phyloP scores from a whole-genome alignment of 2,329 filamentous ascomycete species.

The Paraphaeosphaeria sporulosa region DNA sequence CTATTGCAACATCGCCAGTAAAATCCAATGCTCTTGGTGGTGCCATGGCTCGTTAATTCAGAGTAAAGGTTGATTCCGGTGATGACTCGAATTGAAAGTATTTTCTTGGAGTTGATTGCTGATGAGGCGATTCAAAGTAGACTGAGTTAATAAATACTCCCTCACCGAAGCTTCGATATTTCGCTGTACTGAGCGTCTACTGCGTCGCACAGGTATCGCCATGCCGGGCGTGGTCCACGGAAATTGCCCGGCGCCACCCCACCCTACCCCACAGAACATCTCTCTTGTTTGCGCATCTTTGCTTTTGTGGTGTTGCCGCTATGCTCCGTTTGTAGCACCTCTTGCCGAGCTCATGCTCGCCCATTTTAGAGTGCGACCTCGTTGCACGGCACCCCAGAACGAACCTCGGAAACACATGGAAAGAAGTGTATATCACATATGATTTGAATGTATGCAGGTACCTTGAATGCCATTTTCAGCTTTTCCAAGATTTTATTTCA shows the following conservation, averaged over 20 bases:
- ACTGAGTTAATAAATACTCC: too few species aligned
- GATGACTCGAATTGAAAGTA: slow-evolving; percentile 1
- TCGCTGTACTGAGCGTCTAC: not conserved
- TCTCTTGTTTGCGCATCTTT: too few species aligned
- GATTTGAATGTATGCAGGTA: too few species aligned
- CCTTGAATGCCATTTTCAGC: too few species aligned
- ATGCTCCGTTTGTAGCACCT: not conserved
- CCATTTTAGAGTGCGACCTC: too few species aligned
- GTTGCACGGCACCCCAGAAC: too few species aligned
- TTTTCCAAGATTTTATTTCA: too few species aligned
- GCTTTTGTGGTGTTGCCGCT: not conserved
- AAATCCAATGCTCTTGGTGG: slow-evolving; percentile 20
- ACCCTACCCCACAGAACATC: not conserved
- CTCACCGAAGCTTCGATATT: not conserved
- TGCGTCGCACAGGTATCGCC: too few species aligned
- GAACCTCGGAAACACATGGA: too few species aligned
- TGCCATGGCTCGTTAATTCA: slow-evolving; percentile 16
- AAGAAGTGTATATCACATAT: too few species aligned
- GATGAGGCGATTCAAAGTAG: too few species aligned
- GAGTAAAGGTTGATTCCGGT: not conserved
- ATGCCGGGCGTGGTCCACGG: not conserved
- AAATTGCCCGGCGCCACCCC: not conserved
- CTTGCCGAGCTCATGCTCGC: too few species aligned
- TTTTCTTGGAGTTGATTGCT: not conserved
- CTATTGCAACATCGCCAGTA: slow-evolving; percentile 23